Evolutionary conservation across 257 asterid species (phyloP), one percentile per base, ranked within the genome.

Genomic region (Avicennia marina): DNA sequence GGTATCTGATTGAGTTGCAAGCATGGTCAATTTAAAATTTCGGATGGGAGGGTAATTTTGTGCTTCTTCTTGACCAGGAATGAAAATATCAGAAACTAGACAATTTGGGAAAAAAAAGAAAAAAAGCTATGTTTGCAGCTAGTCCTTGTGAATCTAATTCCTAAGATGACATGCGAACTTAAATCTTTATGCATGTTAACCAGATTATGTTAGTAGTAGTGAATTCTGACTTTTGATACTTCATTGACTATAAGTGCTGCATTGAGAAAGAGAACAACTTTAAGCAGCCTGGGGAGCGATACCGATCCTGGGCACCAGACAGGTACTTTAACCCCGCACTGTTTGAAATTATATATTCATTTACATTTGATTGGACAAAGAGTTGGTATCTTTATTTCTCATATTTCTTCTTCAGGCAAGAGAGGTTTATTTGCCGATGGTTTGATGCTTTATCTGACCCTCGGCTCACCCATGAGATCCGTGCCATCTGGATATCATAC

Each of bases 201-300:
- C 33, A 29, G 34, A 29, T 29, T 29, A 4, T 29, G 1, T 29
- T 4, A 29, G 4, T 47, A 11, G 29, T 11, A 1, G n/a, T 17
- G 15, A 20, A 20, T 47, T 47, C 7, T 6, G 20, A 6, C 13
- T 7, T 12, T 16, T 2, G 3, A 34, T 15, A 46, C 55, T 51
- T 46, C 10, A 27, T 69, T 33, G 4, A 26, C 41, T 17, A 1
- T 55, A 63, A 82, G 90, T 8, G 59, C 60, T 54, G 76, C 70
- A 82, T 79, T 29, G 74, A 60, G 44, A 82, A 82, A 67, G 90
- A 82, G 73, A 82, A 82, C 71, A 79, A 82, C 81, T 82, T 82
- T 45, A 82, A 82, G 77, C 81, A 79, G 62, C 82, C 90, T 12
- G 90, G 90, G 9, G 87, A 82, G 60, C 72, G 84, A 69, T 82